A percentile compares a stretch with the other conserved stretches of the same genome.
phyloP scores from a whole-genome alignment of 2,329 filamentous ascomycete species.

The Fusarium sambucinum region DNA sequence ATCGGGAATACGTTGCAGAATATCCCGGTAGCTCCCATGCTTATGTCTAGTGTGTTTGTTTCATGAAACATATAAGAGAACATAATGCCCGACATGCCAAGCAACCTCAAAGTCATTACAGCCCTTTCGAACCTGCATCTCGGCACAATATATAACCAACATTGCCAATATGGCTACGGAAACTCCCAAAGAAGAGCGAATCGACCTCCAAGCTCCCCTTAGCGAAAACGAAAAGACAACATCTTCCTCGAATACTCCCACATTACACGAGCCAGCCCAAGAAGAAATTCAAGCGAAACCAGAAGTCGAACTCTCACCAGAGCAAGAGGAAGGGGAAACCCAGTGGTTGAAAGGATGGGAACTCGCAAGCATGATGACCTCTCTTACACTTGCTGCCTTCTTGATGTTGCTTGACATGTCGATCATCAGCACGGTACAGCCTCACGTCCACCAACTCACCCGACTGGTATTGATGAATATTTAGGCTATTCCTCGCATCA shows the following conservation, averaged over 20 bases:
- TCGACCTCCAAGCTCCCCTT: not conserved
- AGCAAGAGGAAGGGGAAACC: constrained; percentile 15
- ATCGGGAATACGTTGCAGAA: constrained; percentile 15
- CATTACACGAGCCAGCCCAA: constrained; percentile 34
- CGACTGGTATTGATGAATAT: constrained; percentile 3
- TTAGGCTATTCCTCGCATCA: constrained; percentile 63
- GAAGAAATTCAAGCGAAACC: constrained; percentile 14
- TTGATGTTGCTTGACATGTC: constrained; percentile 65
- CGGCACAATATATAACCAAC: not conserved
- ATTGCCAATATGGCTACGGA: constrained; percentile 13
- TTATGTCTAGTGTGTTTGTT: constrained; percentile 7
- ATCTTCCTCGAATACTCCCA: constrained; percentile 32
- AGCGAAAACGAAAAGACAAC: constrained; percentile 17
- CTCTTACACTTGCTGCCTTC: constrained; percentile 59
- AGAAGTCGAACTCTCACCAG: constrained; percentile 13
- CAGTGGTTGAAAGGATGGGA: constrained; percentile 48
- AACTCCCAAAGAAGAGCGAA: not conserved
- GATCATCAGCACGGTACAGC: constrained; percentile 62
- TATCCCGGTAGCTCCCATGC: constrained; percentile 12
- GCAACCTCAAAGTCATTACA: not conserved
- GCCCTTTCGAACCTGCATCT: not conserved
- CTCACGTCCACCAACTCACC: not conserved
- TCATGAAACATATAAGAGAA: constrained; percentile 22
- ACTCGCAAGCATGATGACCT: constrained; percentile 52
- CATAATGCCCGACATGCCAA: constrained; percentile 13